Evolutionary conservation across 1,284 basidiomycete genomes (phyloP).

Genomic region (Tylopilus sp.): DNA sequence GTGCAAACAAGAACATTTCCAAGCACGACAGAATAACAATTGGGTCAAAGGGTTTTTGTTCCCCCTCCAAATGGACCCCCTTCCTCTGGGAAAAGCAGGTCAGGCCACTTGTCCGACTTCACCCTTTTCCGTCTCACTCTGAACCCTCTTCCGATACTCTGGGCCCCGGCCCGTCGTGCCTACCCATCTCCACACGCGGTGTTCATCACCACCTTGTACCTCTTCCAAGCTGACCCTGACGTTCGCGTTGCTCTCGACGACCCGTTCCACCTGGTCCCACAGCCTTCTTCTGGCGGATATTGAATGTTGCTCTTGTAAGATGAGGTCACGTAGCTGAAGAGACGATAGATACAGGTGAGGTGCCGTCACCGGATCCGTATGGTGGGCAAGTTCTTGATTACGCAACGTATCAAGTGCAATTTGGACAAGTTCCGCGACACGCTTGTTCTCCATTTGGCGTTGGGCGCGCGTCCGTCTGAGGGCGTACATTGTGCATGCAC

Average conservation of each 20-base stretch:
- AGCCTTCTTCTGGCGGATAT: conserved; percentile 63
- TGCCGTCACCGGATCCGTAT: conserved; percentile 77
- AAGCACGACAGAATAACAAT: conserved; percentile 15
- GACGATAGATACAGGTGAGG: conserved; percentile 84
- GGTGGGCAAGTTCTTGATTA: conserved; percentile 83
- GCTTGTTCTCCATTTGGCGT: conserved; percentile 61
- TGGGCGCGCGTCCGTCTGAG: conserved; percentile 45
- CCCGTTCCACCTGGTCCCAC: conserved; percentile 83
- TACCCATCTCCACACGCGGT: conserved; percentile 82
- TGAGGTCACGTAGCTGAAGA: conserved; percentile 85
- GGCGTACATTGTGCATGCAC: conserved; percentile 36
- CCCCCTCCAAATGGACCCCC: conserved; percentile 13
- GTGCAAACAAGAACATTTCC: conserved; percentile 20
- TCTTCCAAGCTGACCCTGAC: conserved; percentile 88
- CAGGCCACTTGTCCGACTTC: conserved; percentile 24
- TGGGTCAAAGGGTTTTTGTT: conserved; percentile 32
- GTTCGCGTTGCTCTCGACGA: conserved; percentile 94
- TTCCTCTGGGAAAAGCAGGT: conserved; percentile 13
- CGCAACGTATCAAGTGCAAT: conserved; percentile 78
- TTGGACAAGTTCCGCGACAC: conserved; percentile 74
- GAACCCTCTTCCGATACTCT: conserved; percentile 36
- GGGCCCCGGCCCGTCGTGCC: conserved; percentile 45
- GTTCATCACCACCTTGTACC: conserved; percentile 82
- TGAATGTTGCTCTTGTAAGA: conserved; percentile 81
- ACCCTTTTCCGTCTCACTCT: conserved; percentile 29